A percentile compares a stretch with the other conserved stretches of the same genome.
Evolutionary conservation across 169 alveolate genomes (phyloP).

Genomic region (Plasmodium coatneyi): DNA sequence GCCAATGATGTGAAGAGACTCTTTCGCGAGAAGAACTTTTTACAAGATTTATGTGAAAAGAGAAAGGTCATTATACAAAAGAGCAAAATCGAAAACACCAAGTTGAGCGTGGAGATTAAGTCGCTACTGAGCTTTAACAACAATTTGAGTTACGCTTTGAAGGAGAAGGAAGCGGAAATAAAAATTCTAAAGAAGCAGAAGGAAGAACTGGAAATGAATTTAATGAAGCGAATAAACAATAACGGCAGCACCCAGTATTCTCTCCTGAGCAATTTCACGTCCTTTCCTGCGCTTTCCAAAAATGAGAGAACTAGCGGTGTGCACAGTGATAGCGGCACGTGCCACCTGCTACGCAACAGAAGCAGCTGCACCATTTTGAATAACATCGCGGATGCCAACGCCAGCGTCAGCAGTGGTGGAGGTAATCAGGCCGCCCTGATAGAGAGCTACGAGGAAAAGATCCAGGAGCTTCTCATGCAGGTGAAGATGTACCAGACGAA

Average conservation of each 20-base stretch:
- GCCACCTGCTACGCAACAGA: not conserved
- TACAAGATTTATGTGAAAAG: slow-evolving; percentile 74
- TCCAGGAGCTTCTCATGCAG: slow-evolving; percentile 33
- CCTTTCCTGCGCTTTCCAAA: not conserved
- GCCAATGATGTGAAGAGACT: slow-evolving; percentile 30
- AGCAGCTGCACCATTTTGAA: not conserved
- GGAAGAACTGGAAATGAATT: slow-evolving; percentile 59
- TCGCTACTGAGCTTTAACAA: slow-evolving; percentile 62
- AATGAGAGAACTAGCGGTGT: not conserved
- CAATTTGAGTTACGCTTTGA: slow-evolving; percentile 59
- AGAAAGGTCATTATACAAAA: slow-evolving; percentile 41
- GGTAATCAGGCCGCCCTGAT: not conserved
- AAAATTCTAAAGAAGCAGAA: slow-evolving; percentile 58
- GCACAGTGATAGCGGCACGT: not conserved
- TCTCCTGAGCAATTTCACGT: not conserved
- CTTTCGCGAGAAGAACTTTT: slow-evolving; percentile 30
- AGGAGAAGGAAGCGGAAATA: slow-evolving; percentile 73
- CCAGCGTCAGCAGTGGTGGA: not conserved
- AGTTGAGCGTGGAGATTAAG: slow-evolving; percentile 56
- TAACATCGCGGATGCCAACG: not conserved
- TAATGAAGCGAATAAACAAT: slow-evolving; percentile 32
- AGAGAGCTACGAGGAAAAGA: slow-evolving; percentile 49
- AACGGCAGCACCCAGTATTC: slow-evolving; percentile 12
- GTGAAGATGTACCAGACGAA: slow-evolving; percentile 63
- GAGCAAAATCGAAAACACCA: slow-evolving; percentile 59